Evolutionary conservation across 371 early-diverging fungal species (phyloP), one percentile per base, ranked within the genome.

Genomic region (Zychaea mexicana): DNA sequence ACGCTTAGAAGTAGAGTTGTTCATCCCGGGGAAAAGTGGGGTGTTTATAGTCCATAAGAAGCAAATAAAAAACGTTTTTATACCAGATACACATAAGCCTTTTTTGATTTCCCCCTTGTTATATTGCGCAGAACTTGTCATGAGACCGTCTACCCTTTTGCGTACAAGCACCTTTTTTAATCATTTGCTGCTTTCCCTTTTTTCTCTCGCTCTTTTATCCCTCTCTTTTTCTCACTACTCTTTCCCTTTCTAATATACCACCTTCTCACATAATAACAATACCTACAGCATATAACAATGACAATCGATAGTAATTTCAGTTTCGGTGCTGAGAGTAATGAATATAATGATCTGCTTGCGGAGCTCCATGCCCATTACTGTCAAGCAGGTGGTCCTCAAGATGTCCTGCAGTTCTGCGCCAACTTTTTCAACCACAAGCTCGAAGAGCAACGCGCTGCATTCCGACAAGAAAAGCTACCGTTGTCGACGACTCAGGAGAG

Each of bases 391-490:
- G 22, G 38, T 15, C n/a, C 93, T 19, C 70, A 83, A 52, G 92
- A 94, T 74, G 84, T 92, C 39, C 83, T 88, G 70, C 91, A 92
- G 83, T 93, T 91, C 74, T 93, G 93, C 72, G 88, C 92, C 27
- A 81, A 88, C 61, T 91, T 88, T 71, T 94, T 94, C 71, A 79
- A 88, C 70, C 77, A 81, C 56, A 85, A 86, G 68, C 73, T 88
- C 27, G 76, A 81, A 7, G 81, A 85, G 66, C 88, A 90, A 67
- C 85, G 88, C 49, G 69, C 64, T 31, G 42, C 22, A 21, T 56
- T 38, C 33, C 38, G 56, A 27, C 39, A 61, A 28, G 19, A 17
- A 55, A 30, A 0, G 30, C 13, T 24, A 24, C 24, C 24, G 9
- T 24, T 36, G 38, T 36, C 22, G n/a, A 24, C 13, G n/a, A 7